Evolutionary conservation across 352 stramenopile species (phyloP).

Genomic region (Globisporangium viniferum): DNA sequence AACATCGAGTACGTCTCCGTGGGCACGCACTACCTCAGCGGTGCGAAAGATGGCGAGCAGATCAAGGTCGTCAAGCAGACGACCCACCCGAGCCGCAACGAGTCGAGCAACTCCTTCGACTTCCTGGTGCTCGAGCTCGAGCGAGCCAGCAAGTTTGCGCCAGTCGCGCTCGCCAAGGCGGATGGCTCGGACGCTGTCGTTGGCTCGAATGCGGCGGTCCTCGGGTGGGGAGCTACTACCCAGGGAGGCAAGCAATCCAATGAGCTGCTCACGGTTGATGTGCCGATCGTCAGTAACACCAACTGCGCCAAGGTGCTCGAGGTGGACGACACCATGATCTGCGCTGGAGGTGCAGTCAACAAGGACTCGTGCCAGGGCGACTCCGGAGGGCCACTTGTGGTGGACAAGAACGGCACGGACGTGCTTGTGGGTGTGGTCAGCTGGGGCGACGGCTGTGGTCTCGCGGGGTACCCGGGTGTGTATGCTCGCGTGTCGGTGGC

Average conservation of each 20-base stretch:
- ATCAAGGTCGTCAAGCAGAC: conserved; percentile 48
- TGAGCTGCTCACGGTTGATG: conserved; percentile 35
- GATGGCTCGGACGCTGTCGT: conserved; percentile 23
- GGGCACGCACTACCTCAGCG: conserved; percentile 51
- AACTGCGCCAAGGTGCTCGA: conserved; percentile 26
- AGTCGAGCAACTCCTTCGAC: conserved; percentile 42
- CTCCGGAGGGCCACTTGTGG: conserved; percentile 41
- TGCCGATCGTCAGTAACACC: conserved; percentile 36
- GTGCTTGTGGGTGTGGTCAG: conserved; percentile 54
- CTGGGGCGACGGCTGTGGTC: conserved; percentile 57
- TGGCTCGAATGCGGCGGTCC: conserved; percentile 34
- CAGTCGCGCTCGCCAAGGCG: conserved; percentile 29
- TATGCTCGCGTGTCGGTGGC: conserved; percentile 49
- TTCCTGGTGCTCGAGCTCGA: conserved; percentile 57
- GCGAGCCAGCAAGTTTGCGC: conserved; percentile 28
- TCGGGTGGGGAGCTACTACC: conserved; percentile 19
- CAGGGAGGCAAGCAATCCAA: conserved; percentile 19
- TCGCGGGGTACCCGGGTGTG: conserved; percentile 47
- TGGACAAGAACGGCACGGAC: conserved; percentile 26
- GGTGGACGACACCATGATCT: conserved; percentile 53
- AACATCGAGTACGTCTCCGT: conserved; percentile 46
- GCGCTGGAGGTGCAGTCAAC: conserved; percentile 35
- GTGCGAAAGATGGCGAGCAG: conserved; percentile 37
- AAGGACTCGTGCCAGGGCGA: conserved; percentile 57
- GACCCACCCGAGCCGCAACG: conserved; percentile 44